Conservation (phyloP, 73 alveolate species). For the Paramecium primaurelia region DNA sequence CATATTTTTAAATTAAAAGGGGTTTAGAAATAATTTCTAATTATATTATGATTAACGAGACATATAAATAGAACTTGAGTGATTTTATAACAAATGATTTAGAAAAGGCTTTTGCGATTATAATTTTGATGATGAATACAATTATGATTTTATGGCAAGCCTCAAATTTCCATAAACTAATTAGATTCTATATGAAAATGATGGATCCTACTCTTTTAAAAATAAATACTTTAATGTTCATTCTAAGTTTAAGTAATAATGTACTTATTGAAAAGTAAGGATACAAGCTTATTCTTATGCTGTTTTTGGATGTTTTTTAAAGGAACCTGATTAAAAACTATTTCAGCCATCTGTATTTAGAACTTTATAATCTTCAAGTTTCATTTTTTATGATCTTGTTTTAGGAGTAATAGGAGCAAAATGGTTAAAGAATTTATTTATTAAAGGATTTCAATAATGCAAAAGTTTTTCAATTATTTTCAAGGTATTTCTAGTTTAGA, state of each 20-base stretch:
- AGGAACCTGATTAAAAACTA: neutral
- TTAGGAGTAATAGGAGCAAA: constrained; percentile 9
- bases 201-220: neutral
- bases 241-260: neutral
- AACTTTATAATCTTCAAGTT: neutral
- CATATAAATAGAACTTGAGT: neutral
- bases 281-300: neutral
- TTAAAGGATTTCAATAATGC: neutral
- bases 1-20: neutral
- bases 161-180: neutral
- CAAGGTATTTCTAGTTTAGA: neutral
- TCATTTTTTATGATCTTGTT: neutral
- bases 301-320: neutral
- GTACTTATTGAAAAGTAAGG: neutral
- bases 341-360: neutral
- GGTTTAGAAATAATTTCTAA: neutral
- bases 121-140: neutral
- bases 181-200: neutral
- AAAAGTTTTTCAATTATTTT: neutral
- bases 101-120: neutral
- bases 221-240: neutral
- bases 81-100: neutral
- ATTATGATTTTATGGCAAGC: neutral
- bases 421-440: neutral
- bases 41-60: neutral